Base-by-base conservation (phyloP, 2,329 filamentous ascomycete species). In the Byssoonygena ceratinophila region DNA sequence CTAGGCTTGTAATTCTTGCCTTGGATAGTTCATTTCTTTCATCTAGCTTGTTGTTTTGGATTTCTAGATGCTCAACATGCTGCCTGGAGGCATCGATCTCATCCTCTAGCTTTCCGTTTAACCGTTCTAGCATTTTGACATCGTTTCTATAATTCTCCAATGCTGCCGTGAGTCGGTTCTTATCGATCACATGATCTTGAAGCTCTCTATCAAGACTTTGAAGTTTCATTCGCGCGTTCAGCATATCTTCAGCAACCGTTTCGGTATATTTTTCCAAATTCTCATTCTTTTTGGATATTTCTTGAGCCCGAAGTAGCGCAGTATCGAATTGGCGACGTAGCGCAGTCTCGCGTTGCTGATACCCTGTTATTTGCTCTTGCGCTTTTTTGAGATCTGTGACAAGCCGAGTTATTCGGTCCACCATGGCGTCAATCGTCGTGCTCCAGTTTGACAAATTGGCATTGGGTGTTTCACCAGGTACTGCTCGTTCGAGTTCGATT, bases 271-370 rank as follows among this genome's bases (percentile, higher is more conserved):
- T 62, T 56, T 74, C 70, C 4, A 74, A 59, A 9, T 63, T 64
- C 11, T 59, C 58, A 40, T 70, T 65, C 48, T 68, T 68, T 23
- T 61, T 63, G 25, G 62, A 63, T 4, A 67, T 65, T 16, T 64
- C 61, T 47, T 73, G 68, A 29, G 68, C 64, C 18, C 68, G 64
- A 31, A 62, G 52, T 18, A 73, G 57, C n/a, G 70, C 60, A 39
- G 63, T 63, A 45, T 74, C 67, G 39, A 75, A 75, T 48, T 75
- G 69, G 14, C 65, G 65, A n/a, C 67, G 66, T 25, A 76, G 59
- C 14, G 65, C 68, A 31, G 60, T 63, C 57, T 74, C 70, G 16
- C 68, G 67, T 32, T 63, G 62, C 46, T 66, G 57, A 14, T 66
- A 65, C 34, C 65, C 65, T 25, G 64, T 53, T 27, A 71, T 60